These are phyloP conservation scores for Colletotrichum nymphaeae DNA, from an alignment of 2,329 filamentous ascomycete species.

Conservation along the genomic window DNA sequence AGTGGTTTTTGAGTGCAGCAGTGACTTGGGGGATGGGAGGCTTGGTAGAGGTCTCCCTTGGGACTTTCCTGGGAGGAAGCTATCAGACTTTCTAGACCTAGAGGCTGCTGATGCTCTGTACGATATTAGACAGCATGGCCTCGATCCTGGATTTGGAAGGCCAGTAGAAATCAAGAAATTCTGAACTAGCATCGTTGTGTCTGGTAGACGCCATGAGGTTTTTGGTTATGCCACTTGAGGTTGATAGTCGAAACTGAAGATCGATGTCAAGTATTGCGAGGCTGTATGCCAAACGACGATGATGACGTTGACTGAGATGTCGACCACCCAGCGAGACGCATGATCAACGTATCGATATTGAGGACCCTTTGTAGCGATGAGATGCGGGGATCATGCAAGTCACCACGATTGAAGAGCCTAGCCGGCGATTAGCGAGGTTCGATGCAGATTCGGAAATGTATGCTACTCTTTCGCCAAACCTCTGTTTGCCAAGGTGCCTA, in stretches of 20 bases:
- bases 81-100: background rate
- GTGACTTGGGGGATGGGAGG: background rate
- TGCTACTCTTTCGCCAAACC: background rate
- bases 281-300: too few species aligned
- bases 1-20: background rate
- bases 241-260: too few species aligned
- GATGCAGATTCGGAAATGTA: background rate
- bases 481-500: background rate
- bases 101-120: conserved; percentile 11
- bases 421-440: background rate
- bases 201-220: too few species aligned
- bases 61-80: background rate
- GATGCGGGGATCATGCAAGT: background rate
- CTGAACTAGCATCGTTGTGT: background rate
- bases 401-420: background rate
- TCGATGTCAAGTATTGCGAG: too few species aligned
- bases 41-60: background rate
- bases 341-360: background rate
- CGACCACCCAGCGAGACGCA: background rate
- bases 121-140: conserved; percentile 19
- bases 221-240: too few species aligned
- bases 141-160: conserved; percentile 2
- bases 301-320: background rate
- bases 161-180: conserved; percentile 7
- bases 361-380: background rate